Percentiles rank a stretch among this genome's conserved stretches.
phyloP scores from a whole-genome alignment of 805 yeast species.

The Barnettozyma vustinii region DNA sequence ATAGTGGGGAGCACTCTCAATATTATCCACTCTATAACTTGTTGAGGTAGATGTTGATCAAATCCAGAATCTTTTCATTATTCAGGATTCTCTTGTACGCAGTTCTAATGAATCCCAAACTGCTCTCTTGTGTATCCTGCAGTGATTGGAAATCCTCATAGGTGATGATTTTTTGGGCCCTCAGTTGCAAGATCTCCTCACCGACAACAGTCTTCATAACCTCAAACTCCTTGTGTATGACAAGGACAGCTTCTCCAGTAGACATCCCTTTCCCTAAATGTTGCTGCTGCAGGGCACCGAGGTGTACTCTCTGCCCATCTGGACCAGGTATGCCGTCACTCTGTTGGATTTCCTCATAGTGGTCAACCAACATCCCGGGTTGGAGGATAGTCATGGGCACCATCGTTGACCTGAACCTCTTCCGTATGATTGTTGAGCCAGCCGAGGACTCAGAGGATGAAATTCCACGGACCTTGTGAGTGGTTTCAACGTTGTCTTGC shows the following conservation, averaged over 20 bases:
- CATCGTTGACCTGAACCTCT: conserved; percentile 2
- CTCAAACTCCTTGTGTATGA: conserved; percentile 20
- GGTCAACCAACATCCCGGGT: conserved; percentile 10
- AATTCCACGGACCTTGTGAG: background rate
- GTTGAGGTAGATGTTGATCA: conserved; percentile 19
- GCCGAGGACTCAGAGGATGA: conserved; percentile 1
- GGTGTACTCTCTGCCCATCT: background rate
- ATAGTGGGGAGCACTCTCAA: too few relatives aligned
- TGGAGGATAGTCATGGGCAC: conserved; percentile 9
- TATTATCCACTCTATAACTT: conserved; percentile 1
- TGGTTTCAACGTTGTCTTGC: background rate
- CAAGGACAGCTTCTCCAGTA: conserved; percentile 20
- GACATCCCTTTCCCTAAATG: conserved; percentile 4
- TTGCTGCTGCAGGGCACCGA: background rate
- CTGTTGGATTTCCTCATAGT: conserved; percentile 2
- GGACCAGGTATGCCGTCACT: background rate
- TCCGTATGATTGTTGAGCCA: background rate
- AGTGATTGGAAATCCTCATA: conserved; percentile 17
- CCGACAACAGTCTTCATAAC: conserved; percentile 17
- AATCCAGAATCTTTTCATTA: conserved; percentile 17
- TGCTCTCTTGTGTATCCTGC: conserved; percentile 16
- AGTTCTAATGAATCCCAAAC: conserved; percentile 16
- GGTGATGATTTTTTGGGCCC: conserved; percentile 14
- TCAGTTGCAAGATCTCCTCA: conserved; percentile 17
- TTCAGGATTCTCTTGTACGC: conserved; percentile 20